Percentiles rank a stretch among this genome's conserved stretches.
Conservation (phyloP, 2,329 filamentous ascomycete species). For the Pseudocercospora fijiensis region DNA sequence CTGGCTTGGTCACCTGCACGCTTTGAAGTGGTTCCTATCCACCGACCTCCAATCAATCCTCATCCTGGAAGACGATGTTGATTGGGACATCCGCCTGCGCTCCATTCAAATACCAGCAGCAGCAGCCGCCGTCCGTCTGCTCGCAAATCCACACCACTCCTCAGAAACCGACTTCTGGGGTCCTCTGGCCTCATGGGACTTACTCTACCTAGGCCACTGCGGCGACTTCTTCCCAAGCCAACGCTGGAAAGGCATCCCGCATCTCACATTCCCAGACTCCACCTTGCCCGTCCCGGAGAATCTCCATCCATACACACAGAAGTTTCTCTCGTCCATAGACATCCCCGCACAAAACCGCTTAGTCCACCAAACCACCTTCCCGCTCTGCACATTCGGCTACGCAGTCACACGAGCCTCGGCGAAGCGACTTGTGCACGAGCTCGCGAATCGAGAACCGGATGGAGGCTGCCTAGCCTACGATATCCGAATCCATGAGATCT, state of each 20-base stretch:
- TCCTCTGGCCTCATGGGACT: constrained; percentile 40
- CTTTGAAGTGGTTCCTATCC: constrained; percentile 43
- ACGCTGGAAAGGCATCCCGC: constrained; percentile 21
- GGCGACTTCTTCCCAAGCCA: constrained; percentile 41
- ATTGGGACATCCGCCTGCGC: constrained; percentile 48
- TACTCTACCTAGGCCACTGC: constrained; percentile 46
- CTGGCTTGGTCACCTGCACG: constrained; percentile 45
- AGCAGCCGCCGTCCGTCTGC: constrained; percentile 40
- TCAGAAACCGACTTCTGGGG: constrained; percentile 41
- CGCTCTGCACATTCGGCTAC: constrained; percentile 49
- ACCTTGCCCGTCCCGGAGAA: constrained; percentile 40
- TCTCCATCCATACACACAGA: constrained; percentile 42
- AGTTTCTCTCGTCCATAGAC: constrained; percentile 39
- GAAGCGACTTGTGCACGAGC: constrained; percentile 36
- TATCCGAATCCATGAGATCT: constrained; percentile 42
- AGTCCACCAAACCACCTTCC: constrained; percentile 45
- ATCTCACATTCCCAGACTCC: constrained; percentile 35
- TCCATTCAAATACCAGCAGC: constrained; percentile 45
- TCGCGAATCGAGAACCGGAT: constrained; percentile 36
- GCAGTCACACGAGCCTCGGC: constrained; percentile 44
- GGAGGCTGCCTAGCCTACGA: constrained; percentile 42
- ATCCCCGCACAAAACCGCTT: constrained; percentile 41
- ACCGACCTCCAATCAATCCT: constrained; percentile 45
- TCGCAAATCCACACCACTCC: constrained; percentile 35
- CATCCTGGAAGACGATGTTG: constrained; percentile 49